Conservation (phyloP, 306 rosid genomes). For the Glycine soja region DNA sequence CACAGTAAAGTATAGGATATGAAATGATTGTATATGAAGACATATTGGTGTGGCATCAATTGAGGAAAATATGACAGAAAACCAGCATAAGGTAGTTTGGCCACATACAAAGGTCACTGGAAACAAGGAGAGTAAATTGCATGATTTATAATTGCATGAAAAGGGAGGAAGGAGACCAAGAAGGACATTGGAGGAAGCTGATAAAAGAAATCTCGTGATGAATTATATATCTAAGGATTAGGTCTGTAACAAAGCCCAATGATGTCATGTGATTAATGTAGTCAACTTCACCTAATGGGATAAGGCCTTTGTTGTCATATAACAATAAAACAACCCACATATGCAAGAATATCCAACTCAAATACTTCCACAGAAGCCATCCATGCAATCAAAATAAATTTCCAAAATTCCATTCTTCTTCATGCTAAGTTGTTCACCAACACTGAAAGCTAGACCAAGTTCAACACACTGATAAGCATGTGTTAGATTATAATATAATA, state of each 20-base stretch:
- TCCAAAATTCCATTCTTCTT: constrained; percentile 4
- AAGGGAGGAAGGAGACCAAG: neutral
- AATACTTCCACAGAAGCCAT: constrained; percentile 15
- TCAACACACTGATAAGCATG: neutral
- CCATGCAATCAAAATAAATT: constrained; percentile 7
- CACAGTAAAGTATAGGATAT: neutral
- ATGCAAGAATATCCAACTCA: constrained; percentile 1
- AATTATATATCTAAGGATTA: neutral
- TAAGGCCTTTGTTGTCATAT: neutral
- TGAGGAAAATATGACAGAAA: neutral
- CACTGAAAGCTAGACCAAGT: neutral
- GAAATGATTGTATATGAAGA: neutral
- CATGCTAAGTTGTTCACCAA: constrained; percentile 19
- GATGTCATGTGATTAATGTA: neutral
- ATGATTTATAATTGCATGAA: neutral
- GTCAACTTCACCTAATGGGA: neutral
- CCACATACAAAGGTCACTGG: neutral
- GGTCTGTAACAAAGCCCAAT: neutral
- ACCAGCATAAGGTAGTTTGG: neutral
- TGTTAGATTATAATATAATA: neutral
- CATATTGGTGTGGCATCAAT: neutral
- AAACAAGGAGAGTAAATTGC: neutral
- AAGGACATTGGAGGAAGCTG: neutral
- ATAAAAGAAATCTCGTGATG: neutral
- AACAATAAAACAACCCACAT: constrained; percentile 30